Base-by-base conservation (phyloP, 176 grass and related monocot species). In the Olyra latifolia region DNA sequence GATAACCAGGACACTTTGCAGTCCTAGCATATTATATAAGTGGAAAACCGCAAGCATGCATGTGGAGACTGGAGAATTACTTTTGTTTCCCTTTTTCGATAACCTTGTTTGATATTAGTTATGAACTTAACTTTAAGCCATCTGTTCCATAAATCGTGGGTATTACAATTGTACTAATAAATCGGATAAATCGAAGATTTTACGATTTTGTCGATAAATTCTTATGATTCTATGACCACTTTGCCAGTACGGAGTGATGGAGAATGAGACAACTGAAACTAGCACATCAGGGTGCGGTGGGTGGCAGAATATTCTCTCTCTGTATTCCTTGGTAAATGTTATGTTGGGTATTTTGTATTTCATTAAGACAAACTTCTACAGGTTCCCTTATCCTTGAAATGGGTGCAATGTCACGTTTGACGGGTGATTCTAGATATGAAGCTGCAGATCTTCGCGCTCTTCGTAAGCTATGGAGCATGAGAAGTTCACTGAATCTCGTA, bases 321-420 rank as follows among this genome's bases (percentile, higher is more conserved):
- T 38, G 48, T 59, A 72, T 39, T 85, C 16, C 53, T 79, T 24
- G 8, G 47, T 57, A 28, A 62, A 65, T 54, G 48, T 29, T 84
- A 35, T 77, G 4, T 61, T 82, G 49, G 71, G 53, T 77, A 78
- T 75, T 53, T 75, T 72, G 20, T 56, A 24, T 72, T 79, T 49
- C 72, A 23, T 82, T 84, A 62, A 87, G 23, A 53, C 60, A 60
- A 41, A 57, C 13, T 40, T 70, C 57, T 87, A 58, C 74, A 95
- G 92, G 95, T 55, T 98, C 95, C 66, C 86, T 95, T 82, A 98
- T 98, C 80, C 95, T 98, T 76, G 95, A 98, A 91, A 98, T 98
- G 95, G 95, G 95, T 66, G 74, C 82, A 52, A 80, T 98, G 56
- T 95, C 95, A 82, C 90, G 88, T 75, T 87, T 98, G 76, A 95